These are phyloP conservation scores for Penicillium canescens DNA, from an alignment of 495 filamentous ascomycete species.

Conservation along the genomic window DNA sequence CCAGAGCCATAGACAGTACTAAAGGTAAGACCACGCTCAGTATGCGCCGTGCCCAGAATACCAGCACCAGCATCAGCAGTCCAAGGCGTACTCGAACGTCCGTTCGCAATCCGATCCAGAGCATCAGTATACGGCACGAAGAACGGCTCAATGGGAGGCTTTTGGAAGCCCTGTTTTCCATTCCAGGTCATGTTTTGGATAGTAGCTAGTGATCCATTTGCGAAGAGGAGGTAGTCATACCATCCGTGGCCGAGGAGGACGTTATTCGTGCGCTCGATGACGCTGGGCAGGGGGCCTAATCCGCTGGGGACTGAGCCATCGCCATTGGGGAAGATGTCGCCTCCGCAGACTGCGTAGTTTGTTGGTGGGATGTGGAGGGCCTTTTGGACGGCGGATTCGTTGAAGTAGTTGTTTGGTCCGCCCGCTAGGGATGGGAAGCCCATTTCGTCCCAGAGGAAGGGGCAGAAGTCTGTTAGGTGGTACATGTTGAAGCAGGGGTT, in stretches of 20 bases:
- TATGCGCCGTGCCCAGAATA: conserved; percentile 59
- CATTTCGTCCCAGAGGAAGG: conserved; percentile 69
- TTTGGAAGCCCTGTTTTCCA: conserved; percentile 67
- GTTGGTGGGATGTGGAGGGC: conserved; percentile 68
- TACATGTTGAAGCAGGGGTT: conserved; percentile 87
- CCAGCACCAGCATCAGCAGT: conserved; percentile 49
- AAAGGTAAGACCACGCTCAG: conserved; percentile 71
- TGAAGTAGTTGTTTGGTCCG: conserved; percentile 71
- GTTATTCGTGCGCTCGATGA: conserved; percentile 71
- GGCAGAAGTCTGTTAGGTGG: conserved; percentile 73
- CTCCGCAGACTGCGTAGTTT: conserved; percentile 63
- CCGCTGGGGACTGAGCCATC: conserved; percentile 50
- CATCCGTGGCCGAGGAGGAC: conserved; percentile 69
- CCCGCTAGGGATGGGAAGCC: conserved; percentile 66
- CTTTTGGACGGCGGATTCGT: conserved; percentile 70
- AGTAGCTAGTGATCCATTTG: conserved; percentile 67
- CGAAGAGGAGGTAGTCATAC: conserved; percentile 56
- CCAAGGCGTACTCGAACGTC: conserved; percentile 10
- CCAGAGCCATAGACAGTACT: conserved; percentile 58
- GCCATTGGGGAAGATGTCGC: conserved; percentile 56
- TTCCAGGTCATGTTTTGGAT: conserved; percentile 89
- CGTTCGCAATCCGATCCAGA: conserved; percentile 29
- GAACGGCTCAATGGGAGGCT: conserved; percentile 55
- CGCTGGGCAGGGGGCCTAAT: conserved; percentile 57
- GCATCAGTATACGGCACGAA: conserved; percentile 64